phyloP scores from a whole-genome alignment of 441 rosid species.

The Syzygium malaccense region DNA sequence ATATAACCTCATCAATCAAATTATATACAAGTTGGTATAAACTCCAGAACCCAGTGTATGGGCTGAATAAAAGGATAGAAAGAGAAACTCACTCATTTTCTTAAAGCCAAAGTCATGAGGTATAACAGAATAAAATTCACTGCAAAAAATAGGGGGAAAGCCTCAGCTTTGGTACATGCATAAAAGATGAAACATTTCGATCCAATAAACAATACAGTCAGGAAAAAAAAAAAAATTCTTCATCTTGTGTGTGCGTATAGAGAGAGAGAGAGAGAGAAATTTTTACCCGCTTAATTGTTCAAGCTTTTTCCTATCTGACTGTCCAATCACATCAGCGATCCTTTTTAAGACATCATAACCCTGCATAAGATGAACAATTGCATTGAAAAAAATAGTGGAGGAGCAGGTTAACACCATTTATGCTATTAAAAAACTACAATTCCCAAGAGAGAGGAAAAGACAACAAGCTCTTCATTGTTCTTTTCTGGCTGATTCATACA shows the following conservation, averaged over 20 bases:
- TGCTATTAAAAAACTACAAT: neutral
- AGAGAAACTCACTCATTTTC: slow-evolving; percentile 62
- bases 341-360: slow-evolving; percentile 83
- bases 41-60: neutral
- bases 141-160: slow-evolving; percentile 22
- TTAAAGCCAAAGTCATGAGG: slow-evolving; percentile 91
- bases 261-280: neutral
- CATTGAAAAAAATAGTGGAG: neutral
- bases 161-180: neutral
- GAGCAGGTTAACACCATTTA: neutral
- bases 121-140: slow-evolving; percentile 84
- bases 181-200: neutral
- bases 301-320: slow-evolving; percentile 37
- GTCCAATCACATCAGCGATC: slow-evolving; percentile 53
- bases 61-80: neutral
- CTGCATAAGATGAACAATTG: slow-evolving; percentile 21
- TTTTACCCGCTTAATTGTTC: slow-evolving; percentile 83
- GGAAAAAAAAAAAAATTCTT: neutral
- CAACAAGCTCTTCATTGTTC: neutral
- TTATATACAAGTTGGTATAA: neutral
- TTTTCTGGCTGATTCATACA: neutral
- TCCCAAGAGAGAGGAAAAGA: neutral
- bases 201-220: neutral
- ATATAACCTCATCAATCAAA: slow-evolving; percentile 2
- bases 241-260: neutral